phyloP scores from a whole-genome alignment of 306 rosid genomes.

The Dalbergia oliveri region DNA sequence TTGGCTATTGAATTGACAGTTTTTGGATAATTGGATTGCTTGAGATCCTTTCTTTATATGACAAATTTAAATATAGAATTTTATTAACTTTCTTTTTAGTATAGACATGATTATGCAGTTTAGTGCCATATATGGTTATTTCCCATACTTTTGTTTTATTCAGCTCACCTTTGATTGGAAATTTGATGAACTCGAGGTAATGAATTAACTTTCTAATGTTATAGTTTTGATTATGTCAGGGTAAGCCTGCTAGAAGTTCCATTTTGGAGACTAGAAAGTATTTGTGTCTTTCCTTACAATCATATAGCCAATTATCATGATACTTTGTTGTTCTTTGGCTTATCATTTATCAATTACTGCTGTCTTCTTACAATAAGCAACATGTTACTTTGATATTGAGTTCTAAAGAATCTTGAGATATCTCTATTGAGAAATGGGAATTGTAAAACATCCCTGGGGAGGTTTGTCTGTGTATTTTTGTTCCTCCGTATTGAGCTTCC shows the following conservation, averaged over 20 bases:
- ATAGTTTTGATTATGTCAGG: constrained; percentile 13
- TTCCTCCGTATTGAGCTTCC: neutral
- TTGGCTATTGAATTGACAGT: constrained; percentile 23
- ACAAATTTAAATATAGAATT: neutral
- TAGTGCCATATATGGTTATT: constrained; percentile 1
- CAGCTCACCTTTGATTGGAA: constrained; percentile 93
- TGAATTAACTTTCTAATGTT: constrained; percentile 23
- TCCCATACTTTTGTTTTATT: constrained; percentile 39
- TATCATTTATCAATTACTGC: neutral
- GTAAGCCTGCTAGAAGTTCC: constrained; percentile 24
- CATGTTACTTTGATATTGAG: constrained; percentile 18
- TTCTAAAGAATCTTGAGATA: constrained; percentile 22
- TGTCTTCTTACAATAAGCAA: constrained; percentile 5
- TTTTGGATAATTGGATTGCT: constrained; percentile 24
- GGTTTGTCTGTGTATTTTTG: neutral
- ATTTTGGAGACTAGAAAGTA: neutral
- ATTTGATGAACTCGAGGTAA: constrained; percentile 85
- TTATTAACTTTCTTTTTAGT: neutral
- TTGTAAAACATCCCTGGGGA: neutral
- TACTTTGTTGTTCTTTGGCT: constrained; percentile 20
- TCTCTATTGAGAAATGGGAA: constrained; percentile 6
- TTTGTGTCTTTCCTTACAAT: neutral
- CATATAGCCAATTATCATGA: neutral
- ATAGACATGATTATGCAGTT: neutral
- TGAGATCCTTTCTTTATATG: neutral